Base-by-base conservation (phyloP, 805 yeast species). In the Candida sithepensis region DNA sequence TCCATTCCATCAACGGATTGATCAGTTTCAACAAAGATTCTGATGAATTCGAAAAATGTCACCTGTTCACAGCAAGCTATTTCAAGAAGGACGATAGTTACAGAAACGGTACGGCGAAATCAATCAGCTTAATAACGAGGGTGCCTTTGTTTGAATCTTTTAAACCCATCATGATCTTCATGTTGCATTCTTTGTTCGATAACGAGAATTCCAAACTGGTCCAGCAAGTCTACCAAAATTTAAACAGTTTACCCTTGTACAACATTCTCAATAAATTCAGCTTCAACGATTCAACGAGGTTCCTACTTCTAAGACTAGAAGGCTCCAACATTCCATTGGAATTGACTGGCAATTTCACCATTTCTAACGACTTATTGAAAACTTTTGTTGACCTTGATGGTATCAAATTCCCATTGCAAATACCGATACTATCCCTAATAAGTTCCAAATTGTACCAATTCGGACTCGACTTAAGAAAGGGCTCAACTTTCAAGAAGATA, bases 91-190 rank as follows among this genome's bases (percentile, higher is more conserved):
- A 50, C 56, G 56, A 41, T 62, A 70, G 56, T 47, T 55, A 39
- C 59, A 63, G 53, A 72, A 78, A 45, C 66, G 76, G 67, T 61
- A 67, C 65, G 49, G 77, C 57, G 28, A 77, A 71, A 48, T 71
- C 79, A 10, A 54, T 79, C 13, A 71, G 79, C 7, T 67, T 79
- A 14, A 58, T 79, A 13, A 76, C 81, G 12, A 61, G 60, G 37
- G 54, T 75, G 33, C 58, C 72, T 8, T 68, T 69, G 46, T 75
- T 77, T 61, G 73, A 75, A 52, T 68, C 66, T 53, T 75, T 78
- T 54, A 73, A 71, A 52, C 82, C 83, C 1, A 53, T 79, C 39
- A 51, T 79, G 44, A 64, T 72, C 39, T 72, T 74, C 22, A 58
- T 77, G 33, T 60, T 79, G 39, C 81, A 77, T 57, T 62, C 63